Percentiles rank a stretch among this genome's conserved stretches.
These are phyloP conservation scores for Pulveroboletus sp. DNA, from an alignment of 768 basidiomycete genomes.

Conservation along the genomic window DNA sequence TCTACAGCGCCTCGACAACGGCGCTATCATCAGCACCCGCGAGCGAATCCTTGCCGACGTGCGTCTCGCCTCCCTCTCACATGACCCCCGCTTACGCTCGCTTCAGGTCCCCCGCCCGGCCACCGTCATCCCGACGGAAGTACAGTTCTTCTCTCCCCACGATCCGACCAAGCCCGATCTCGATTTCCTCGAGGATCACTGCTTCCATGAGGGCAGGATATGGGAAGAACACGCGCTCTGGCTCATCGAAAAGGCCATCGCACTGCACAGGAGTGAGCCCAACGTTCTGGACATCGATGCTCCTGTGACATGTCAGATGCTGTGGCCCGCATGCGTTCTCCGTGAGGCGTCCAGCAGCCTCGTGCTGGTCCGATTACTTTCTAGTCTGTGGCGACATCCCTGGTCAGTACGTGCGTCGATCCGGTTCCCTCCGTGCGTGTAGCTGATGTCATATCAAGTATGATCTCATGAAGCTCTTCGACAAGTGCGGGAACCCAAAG, in stretches of 20 bases:
- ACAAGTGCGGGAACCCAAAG: conserved; percentile 71
- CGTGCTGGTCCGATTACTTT: conserved; percentile 5
- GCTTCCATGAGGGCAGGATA: conserved; percentile 65
- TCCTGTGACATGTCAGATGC: conserved; percentile 58
- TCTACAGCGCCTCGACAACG: conserved; percentile 24
- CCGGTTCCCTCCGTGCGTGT: not conserved
- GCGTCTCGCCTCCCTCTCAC: conserved; percentile 5
- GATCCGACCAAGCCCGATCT: conserved; percentile 67
- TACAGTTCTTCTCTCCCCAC: conserved; percentile 67
- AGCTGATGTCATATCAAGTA: conserved; percentile 41
- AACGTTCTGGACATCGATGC: conserved; percentile 69
- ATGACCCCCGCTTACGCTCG: not conserved
- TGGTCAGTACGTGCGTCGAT: conserved; percentile 27
- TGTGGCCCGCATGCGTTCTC: not conserved
- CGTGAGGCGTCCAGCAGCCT: conserved; percentile 17
- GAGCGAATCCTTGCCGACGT: conserved; percentile 28
- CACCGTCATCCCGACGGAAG: conserved; percentile 59
- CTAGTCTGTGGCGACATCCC: conserved; percentile 20
- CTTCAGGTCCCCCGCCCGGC: conserved; percentile 62
- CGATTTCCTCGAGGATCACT: conserved; percentile 73
- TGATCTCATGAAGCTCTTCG: conserved; percentile 77
- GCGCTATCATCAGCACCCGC: conserved; percentile 22
- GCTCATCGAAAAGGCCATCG: conserved; percentile 57
- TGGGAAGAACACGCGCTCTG: conserved; percentile 65
- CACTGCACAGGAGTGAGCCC: conserved; percentile 54